Base-by-base conservation (phyloP, 345 rosid species). In the Clarkia xantiana region DNA sequence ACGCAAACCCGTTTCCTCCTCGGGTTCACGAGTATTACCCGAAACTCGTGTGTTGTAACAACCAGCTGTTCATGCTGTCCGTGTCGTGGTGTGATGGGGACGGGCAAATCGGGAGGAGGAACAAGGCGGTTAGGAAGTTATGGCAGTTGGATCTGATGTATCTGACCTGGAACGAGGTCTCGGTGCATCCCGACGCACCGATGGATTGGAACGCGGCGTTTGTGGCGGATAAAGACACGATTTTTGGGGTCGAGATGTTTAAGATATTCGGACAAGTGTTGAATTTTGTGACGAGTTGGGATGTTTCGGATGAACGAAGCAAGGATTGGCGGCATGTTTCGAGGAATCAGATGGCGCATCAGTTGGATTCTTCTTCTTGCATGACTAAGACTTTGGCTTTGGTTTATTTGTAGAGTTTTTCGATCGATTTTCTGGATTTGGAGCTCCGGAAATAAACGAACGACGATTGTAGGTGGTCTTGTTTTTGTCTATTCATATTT, bases 61-160 rank as follows among this genome's bases (percentile, higher is more conserved):
- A 79, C n/a, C 71, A 75, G 47, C 62, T 91, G 38, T 79, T 86
- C 53, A 74, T 86, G 96, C 77, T 91, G 42, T 86, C 94, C 1
- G 96, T 91, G 22, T 91, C 98, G 13, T 91, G 98, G 98, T 91
- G 98, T 38, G 96, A 86, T 60, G 98, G 98, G 48, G 86, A 86
- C 61, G 96, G 98, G 41, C 85, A 78, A 51, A 91, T 91, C 41
- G 98, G 98, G 45, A 75, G 71, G 56, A 78, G 98, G 67, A 91
- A 91, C 85, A 91, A 91, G 76, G 96, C 94, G 0, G 90, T 86
- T 46, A 71, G 96, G 50, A 91, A 86, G 69, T 65, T 91, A 49
- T 91, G 96, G 98, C 94, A 91, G 71, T 74, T 91, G 44, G 96
- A 91, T 69, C 87, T 86, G 58, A 65, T 78, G 66, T 76, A 75